Percentiles rank a stretch among this genome's conserved stretches.
These are phyloP conservation scores for Aspergillus cavernicola DNA, from an alignment of 495 filamentous ascomycete genomes.

Conservation along the genomic window DNA sequence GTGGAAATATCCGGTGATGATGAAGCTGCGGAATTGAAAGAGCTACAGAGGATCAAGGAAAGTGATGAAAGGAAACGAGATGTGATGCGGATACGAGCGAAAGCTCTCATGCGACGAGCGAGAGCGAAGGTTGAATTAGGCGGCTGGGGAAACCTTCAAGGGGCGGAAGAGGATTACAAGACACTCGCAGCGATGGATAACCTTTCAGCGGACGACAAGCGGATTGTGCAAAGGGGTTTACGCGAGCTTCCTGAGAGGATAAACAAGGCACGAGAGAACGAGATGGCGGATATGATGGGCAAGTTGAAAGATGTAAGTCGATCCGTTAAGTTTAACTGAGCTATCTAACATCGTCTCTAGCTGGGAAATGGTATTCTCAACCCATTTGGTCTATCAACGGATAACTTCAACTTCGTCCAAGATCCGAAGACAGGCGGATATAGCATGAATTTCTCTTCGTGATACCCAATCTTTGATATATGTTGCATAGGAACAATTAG, in stretches of 20 bases:
- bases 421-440: conserved; percentile 88
- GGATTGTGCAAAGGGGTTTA: conserved; percentile 63
- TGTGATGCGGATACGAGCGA: conserved; percentile 73
- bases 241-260: conserved; percentile 59
- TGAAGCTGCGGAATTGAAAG: conserved; percentile 57
- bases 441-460: conserved; percentile 77
- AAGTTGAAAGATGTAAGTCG: conserved; percentile 84
- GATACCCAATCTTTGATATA: conserved; percentile 1
- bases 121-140: conserved; percentile 66
- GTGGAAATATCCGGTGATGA: conserved; percentile 53
- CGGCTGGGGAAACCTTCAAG: conserved; percentile 78
- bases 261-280: conserved; percentile 73
- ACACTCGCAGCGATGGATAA: conserved; percentile 50
- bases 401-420: conserved; percentile 90
- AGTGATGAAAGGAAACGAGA: conserved; percentile 53
- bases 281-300: conserved; percentile 94
- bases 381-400: conserved; percentile 88
- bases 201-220: conserved; percentile 60
- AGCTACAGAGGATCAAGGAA: conserved; percentile 47
- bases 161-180: conserved; percentile 76
- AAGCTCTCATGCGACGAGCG: conserved; percentile 82
- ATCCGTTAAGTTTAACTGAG: background rate
- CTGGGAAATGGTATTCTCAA: conserved; percentile 88
- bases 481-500: background rate
- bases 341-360: conserved; percentile 35